Evolutionary conservation across 31 red algal genomes (phyloP).

Genomic region (Odonthalia washingtoniensis): DNA sequence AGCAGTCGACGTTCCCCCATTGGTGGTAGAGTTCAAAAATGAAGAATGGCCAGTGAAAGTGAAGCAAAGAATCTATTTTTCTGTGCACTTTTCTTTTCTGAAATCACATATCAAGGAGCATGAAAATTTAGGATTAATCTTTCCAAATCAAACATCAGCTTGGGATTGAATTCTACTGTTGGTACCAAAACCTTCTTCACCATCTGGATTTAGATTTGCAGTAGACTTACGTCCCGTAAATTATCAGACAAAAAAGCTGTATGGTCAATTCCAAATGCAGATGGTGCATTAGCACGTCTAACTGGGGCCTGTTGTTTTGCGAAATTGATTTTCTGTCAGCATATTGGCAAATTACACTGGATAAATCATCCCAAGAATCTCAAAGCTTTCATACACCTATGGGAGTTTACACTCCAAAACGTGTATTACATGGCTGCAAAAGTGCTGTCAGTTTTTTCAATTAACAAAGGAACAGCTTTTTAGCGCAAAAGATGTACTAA

Average conservation of each 20-base stretch:
- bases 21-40: neutral
- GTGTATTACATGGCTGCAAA: slow-evolving; percentile 26
- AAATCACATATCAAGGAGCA: slow-evolving; percentile 47
- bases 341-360: slow-evolving; percentile 65
- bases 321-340: slow-evolving; percentile 54
- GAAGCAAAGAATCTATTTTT: slow-evolving; percentile 30
- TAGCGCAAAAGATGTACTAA: slow-evolving; percentile 7
- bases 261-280: slow-evolving; percentile 43
- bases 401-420: slow-evolving; percentile 51
- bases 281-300: slow-evolving; percentile 27
- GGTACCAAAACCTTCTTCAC: slow-evolving; percentile 29
- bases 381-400: slow-evolving; percentile 59
- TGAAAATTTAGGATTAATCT: slow-evolving; percentile 27
- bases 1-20: slow-evolving; percentile 12
- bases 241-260: neutral
- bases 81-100: slow-evolving; percentile 46
- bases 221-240: slow-evolving; percentile 38
- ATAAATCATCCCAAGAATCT: slow-evolving; percentile 39
- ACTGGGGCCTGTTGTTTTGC: too few species aligned
- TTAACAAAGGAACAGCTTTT: slow-evolving; percentile 17
- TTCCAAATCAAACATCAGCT: slow-evolving; percentile 18
- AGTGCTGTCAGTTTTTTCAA: slow-evolving; percentile 48
- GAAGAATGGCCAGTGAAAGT: slow-evolving; percentile 9
- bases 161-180: slow-evolving; percentile 48
- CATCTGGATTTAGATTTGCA: slow-evolving; percentile 26